Evolutionary conservation across 208 protist genomes (phyloP).

Genomic region (Trypanosoma grayi): DNA sequence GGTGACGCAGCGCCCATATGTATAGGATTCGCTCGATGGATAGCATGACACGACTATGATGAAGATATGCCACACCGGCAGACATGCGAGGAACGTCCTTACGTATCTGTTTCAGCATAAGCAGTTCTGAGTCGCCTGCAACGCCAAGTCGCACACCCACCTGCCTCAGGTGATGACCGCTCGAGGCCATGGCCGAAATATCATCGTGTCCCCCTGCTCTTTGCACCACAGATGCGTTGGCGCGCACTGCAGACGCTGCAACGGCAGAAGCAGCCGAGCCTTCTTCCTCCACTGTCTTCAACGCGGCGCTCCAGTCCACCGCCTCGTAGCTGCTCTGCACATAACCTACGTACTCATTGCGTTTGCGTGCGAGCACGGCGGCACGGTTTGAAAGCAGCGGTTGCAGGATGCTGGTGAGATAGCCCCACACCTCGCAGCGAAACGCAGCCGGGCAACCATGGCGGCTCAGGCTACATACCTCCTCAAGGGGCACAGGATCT

Average conservation of each 20-base stretch:
- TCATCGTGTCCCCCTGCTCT: background rate
- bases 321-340: slow-evolving; percentile 45
- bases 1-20: slow-evolving; percentile 91
- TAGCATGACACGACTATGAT: slow-evolving; percentile 53
- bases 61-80: slow-evolving; percentile 61
- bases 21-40: slow-evolving; percentile 91
- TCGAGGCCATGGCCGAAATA: background rate
- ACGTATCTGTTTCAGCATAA: slow-evolving; percentile 79
- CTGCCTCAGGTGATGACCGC: background rate
- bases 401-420: slow-evolving; percentile 56
- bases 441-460: slow-evolving; percentile 46
- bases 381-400: slow-evolving; percentile 31
- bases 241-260: too few species aligned
- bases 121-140: slow-evolving; percentile 41
- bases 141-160: background rate
- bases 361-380: slow-evolving; percentile 40
- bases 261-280: too few species aligned
- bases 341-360: slow-evolving; percentile 55
- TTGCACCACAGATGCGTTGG: background rate
- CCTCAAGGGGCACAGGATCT: slow-evolving; percentile 34
- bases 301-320: slow-evolving; percentile 58
- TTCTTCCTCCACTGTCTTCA: slow-evolving; percentile 23
- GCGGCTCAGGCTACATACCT: slow-evolving; percentile 49
- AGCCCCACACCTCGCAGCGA: slow-evolving; percentile 60
- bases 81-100: slow-evolving; percentile 90